Base-by-base conservation (phyloP, 1,284 basidiomycete species). In the Trichosporon inkin region DNA sequence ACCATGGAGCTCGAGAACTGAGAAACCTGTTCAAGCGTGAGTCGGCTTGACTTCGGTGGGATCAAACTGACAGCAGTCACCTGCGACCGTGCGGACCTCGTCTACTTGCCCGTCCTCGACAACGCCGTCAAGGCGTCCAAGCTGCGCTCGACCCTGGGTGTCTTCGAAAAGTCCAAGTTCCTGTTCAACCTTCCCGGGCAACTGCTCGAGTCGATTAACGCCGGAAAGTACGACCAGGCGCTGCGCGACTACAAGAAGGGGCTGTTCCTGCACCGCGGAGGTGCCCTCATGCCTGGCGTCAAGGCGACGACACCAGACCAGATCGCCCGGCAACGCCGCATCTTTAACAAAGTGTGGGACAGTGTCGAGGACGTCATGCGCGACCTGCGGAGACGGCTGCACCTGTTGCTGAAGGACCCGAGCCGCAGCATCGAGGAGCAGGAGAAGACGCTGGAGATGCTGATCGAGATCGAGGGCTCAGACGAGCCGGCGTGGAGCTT, bases 241-340 rank as follows among this genome's bases (percentile, higher is more conserved):
- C 81, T 99, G 69, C 86, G 93, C 37, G 94, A 97, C 69, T 99
- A 99, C 82, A 96, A 96, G 79, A 97, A 97, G 78, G 96, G 95
- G 36, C 90, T 92, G 65, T 88, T 90, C 76, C 82, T 99, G 36
- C 83, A 95, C 53, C 85, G 91, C 16, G 89, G 92, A 0, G 89
- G 88, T 0, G 92, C 93, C 70, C 81, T 94, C 2, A 81, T 90
- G 6, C 87, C 78, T 14, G 77, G 73, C 4, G 70, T 74, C 4
- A 70, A 67, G 22, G 73, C 86, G 10, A 82, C 83, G 28, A 85
- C 83, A 80, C 80, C 51, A 73, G 80, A 70, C 37, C 74, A 77
- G 59, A 74, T 72, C 56, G 87, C 85, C 66, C 91, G 93, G 72
- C 92, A 96, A 78, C 89, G 87, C 69, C 84, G 93, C 38, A 89